Evolutionary conservation across 164 flowering plant genomes (phyloP).

Genomic region (Vitis vinifera): ASM3070453v1 NC_081815.1:3169001-3169500

Average conservation of each 20-base stretch:
- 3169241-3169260: background rate
- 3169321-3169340: conserved; percentile 97
- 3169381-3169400: conserved; percentile 92
- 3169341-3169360: conserved; percentile 90
- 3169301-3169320: conserved; percentile 98
- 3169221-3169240: background rate
- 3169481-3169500: conserved; percentile 85
- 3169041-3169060: background rate
- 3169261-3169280: background rate
- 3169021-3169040: background rate
- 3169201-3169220: conserved; percentile 60
- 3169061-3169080: conserved; percentile 93
- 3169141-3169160: conserved; percentile 95
- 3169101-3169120: conserved; percentile 93
- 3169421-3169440: conserved; percentile 94
- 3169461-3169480: conserved; percentile 95
- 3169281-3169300: conserved; percentile 17
- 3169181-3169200: conserved; percentile 99
- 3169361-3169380: conserved; percentile 96
- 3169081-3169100: conserved; percentile 84
- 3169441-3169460: conserved; percentile 94
- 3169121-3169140: conserved; percentile 94
- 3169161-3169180: conserved; percentile 99
- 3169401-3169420: conserved; percentile 99
- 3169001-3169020: background rate